phyloP scores from a whole-genome alignment of 805 yeast species.

The Ogataea thermomethanolica region DNA sequence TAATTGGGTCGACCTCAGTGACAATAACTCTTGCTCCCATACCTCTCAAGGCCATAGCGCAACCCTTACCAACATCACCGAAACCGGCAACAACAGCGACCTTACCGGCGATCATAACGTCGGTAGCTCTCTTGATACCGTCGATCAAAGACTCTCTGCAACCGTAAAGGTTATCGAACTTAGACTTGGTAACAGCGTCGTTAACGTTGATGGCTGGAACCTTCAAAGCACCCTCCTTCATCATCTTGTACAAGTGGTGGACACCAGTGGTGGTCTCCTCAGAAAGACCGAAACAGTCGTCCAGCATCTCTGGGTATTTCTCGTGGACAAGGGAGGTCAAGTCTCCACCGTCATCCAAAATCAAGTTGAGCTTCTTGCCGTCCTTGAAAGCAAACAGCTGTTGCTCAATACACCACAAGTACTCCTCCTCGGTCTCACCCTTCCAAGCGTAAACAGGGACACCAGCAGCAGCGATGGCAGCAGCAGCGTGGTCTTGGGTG shows the following conservation, averaged over 20 bases:
- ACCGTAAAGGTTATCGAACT: conserved; percentile 98
- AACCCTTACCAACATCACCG: conserved; percentile 99
- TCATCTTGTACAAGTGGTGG: conserved; percentile 96
- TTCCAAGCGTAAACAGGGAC: conserved; percentile 99
- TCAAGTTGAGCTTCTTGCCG: conserved; percentile 89
- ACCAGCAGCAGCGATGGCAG: conserved; percentile 99
- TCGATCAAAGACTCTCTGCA: conserved; percentile 98
- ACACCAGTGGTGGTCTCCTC: conserved; percentile 99
- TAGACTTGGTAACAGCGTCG: conserved; percentile 98
- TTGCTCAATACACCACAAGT: conserved; percentile 98
- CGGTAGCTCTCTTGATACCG: conserved; percentile 99
- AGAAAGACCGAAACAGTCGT: conserved; percentile 91
- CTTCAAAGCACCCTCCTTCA: conserved; percentile 82
- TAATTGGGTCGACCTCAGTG: conserved; percentile 97
- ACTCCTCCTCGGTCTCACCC: conserved; percentile 99
- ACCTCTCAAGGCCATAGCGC: conserved; percentile 97
- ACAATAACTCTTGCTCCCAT: conserved; percentile 99
- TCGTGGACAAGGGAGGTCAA: conserved; percentile 95
- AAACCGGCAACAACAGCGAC: conserved; percentile 98
- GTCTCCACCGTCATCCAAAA: conserved; percentile 99
- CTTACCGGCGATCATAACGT: conserved; percentile 99
- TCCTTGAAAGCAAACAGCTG: conserved; percentile 98
- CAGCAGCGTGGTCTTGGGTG: conserved; percentile 99
- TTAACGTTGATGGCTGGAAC: conserved; percentile 99
- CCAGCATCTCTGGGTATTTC: conserved; percentile 96